Evolutionary conservation across 2,329 filamentous ascomycete species (phyloP), one percentile per base, ranked within the genome.

Genomic region (Fusarium cicatricum): DNA sequence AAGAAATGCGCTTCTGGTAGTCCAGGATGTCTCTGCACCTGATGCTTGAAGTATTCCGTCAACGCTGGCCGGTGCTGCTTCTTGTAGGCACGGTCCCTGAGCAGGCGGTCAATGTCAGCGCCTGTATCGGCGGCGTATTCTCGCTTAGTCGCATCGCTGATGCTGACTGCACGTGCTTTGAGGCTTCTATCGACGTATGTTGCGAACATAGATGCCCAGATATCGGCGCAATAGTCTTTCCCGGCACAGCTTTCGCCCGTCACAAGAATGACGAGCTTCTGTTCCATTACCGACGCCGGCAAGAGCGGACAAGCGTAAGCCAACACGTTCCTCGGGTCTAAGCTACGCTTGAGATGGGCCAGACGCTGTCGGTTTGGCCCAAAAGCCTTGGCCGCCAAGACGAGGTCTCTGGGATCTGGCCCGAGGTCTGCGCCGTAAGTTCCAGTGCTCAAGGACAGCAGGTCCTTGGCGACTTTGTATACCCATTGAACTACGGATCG

Each of bases 361-460:
- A 89, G 74, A 5, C 80, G 82, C 6, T 64, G 62, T 11, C 61
- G 57, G 62, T 88, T 89, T 3, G 72, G 72, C 8, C 85, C 85
- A 74, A 88, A 89, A 36, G 86, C 85, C 56, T 73, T 76, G 5
- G 63, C 63, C 1, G 82, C 83, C 15, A 89, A 74, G 2, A 52
- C 55, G 0, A 71, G 68, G 61, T 89, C 86, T 75, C 85, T 73
- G 0, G 84, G 82, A 58, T 88, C 84, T 3, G 84, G 84, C 11
- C 86, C 85, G 19, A 89, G 83, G 63, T 89, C 86, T 4, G 85
- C 84, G 21, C 81, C 72, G 63, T 89, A 89, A 8, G 68, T 77
- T 61, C 85, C 85, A 41, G 36, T 69, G 60, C 80, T 80, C 32
- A 81, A 52, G 10, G 84, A 76, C 52, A 86, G 64, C 68, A 89